Evolutionary conservation across 345 rosid genomes (phyloP).

Genomic region (Eucalyptus dawsonii): DNA sequence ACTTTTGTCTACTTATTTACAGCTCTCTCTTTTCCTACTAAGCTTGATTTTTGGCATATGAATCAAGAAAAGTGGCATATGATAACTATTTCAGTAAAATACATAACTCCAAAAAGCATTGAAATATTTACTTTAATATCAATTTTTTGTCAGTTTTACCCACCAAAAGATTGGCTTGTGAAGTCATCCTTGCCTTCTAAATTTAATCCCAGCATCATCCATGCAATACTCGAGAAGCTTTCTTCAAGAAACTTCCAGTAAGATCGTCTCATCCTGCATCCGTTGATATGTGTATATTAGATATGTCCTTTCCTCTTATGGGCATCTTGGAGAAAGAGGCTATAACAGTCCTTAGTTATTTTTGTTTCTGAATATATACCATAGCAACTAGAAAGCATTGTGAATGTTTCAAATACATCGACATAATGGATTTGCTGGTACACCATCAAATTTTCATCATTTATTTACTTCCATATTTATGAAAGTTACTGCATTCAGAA

Average conservation of each 20-base stretch:
- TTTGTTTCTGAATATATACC: too few relatives aligned
- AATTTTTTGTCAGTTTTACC: constrained; percentile 36
- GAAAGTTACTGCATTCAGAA: too few relatives aligned
- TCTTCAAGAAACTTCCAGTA: constrained; percentile 55
- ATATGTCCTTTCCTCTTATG: not conserved
- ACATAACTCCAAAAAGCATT: not conserved
- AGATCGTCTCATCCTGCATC: not conserved
- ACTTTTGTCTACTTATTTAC: too few relatives aligned
- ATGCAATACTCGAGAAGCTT: constrained; percentile 46
- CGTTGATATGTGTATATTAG: not conserved
- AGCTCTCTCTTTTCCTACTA: not conserved
- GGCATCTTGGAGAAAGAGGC: not conserved
- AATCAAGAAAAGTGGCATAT: not conserved
- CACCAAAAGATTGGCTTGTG: constrained; percentile 73
- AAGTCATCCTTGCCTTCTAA: constrained; percentile 56
- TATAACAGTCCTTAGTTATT: not conserved
- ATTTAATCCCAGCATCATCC: constrained; percentile 41
- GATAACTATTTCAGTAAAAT: not conserved
- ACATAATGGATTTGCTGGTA: too few relatives aligned
- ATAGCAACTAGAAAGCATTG: too few relatives aligned
- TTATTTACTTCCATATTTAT: too few relatives aligned
- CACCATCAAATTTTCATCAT: too few relatives aligned
- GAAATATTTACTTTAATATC: not conserved
- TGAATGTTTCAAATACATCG: too few relatives aligned
- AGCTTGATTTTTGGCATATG: not conserved